Conservation (phyloP, 352 stramenopile genomes). For the Aphanomyces stellatus region DNA sequence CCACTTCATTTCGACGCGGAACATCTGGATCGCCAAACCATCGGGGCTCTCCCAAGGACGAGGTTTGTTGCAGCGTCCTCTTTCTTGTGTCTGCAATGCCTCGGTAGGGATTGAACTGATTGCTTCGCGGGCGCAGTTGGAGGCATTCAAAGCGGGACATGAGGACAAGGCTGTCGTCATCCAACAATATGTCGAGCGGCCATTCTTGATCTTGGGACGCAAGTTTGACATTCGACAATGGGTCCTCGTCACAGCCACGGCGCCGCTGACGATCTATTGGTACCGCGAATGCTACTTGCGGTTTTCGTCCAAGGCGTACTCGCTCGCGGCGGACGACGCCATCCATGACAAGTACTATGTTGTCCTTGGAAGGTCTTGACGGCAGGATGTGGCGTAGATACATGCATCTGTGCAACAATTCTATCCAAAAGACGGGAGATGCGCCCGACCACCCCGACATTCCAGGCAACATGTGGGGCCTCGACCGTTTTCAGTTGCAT, state of each 20-base stretch:
- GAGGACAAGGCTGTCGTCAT: constrained; percentile 41
- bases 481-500: constrained; percentile 28
- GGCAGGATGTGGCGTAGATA: constrained; percentile 22
- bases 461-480: constrained; percentile 51
- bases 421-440: constrained; percentile 57
- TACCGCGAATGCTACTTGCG: constrained; percentile 64
- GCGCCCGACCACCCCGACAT: neutral
- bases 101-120: constrained; percentile 39
- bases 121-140: constrained; percentile 24
- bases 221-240: constrained; percentile 87
- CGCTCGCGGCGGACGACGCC: constrained; percentile 19
- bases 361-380: neutral
- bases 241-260: constrained; percentile 59
- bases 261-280: constrained; percentile 53
- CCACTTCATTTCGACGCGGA: constrained; percentile 26
- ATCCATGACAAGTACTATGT: constrained; percentile 32
- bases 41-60: constrained; percentile 64
- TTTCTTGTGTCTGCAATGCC: too few relatives aligned
- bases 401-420: constrained; percentile 79
- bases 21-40: constrained; percentile 76
- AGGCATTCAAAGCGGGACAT: neutral
- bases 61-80: constrained; percentile 19
- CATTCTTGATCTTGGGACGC: constrained; percentile 42
- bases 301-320: constrained; percentile 56
- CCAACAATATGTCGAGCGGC: constrained; percentile 83